A percentile compares a stretch with the other conserved stretches of the same genome.
Conservation (phyloP, 805 yeast species). For the Diddensiella caesifluorescens region DNA sequence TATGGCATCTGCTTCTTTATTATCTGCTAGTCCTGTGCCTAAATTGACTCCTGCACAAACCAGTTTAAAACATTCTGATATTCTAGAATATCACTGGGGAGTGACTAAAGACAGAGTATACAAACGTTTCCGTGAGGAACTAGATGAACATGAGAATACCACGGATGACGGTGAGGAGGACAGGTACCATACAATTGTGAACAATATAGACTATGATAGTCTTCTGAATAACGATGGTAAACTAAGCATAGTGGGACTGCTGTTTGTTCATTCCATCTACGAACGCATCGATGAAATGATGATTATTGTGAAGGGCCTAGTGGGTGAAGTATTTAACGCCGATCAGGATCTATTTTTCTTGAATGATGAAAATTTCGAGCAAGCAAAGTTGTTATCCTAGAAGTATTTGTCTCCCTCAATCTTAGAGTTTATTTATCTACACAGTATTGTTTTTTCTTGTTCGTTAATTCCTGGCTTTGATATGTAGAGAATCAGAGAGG, state of each 20-base stretch:
- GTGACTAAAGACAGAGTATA: conserved; percentile 1
- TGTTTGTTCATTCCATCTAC: conserved; percentile 28
- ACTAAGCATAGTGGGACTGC: conserved; percentile 22
- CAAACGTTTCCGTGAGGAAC: conserved; percentile 1
- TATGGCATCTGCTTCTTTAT: conserved; percentile 30
- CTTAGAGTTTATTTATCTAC: no score
- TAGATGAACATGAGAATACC: not conserved
- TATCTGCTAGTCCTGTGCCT: conserved; percentile 30
- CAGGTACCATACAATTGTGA: conserved; percentile 4
- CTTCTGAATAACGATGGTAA: conserved; percentile 24
- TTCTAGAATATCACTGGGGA: conserved; percentile 13
- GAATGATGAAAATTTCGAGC: conserved; percentile 1
- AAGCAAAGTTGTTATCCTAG: not conserved
- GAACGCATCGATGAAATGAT: conserved; percentile 31
- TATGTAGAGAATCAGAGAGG: no score
- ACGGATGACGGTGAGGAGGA: conserved; percentile 7
- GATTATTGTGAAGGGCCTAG: conserved; percentile 30
- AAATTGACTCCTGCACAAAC: conserved; percentile 30
- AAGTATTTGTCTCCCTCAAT: no score
- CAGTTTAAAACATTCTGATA: conserved; percentile 15
- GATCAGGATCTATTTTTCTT: conserved; percentile 11
- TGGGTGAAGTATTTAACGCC: conserved; percentile 32
- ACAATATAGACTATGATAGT: conserved; percentile 9
- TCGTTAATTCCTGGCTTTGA: no score
- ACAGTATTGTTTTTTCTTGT: no score